A percentile compares a stretch with the other conserved stretches of the same genome.
phyloP scores from a whole-genome alignment of 2,329 filamentous ascomycete genomes.

The Sarocladiaceae sp. region DNA sequence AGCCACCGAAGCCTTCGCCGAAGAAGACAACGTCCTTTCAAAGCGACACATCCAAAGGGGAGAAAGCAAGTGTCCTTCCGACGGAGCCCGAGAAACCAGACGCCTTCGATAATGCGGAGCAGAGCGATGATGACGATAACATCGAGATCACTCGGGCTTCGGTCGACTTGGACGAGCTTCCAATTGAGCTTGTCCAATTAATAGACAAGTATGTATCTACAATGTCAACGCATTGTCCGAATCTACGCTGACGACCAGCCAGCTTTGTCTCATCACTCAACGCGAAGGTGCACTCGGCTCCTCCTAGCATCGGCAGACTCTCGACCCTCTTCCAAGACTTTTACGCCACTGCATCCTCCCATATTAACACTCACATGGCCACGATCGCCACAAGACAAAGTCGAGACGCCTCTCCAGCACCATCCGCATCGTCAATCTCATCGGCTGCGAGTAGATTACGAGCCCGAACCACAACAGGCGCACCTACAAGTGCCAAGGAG shows the following conservation, averaged over 20 bases:
- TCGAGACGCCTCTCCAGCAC: constrained; percentile 57
- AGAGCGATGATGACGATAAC: constrained; percentile 39
- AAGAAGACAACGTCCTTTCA: constrained; percentile 20
- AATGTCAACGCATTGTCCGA: background rate
- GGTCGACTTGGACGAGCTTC: constrained; percentile 80
- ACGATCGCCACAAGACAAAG: constrained; percentile 71
- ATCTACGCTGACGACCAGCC: constrained; percentile 16
- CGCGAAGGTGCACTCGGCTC: constrained; percentile 79
- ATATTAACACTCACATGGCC: constrained; percentile 83
- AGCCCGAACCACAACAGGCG: constrained; percentile 46
- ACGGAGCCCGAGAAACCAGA: constrained; percentile 23
- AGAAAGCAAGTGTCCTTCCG: background rate
- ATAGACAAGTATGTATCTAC: constrained; percentile 66
- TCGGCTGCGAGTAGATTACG: constrained; percentile 54
- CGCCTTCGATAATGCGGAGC: constrained; percentile 44
- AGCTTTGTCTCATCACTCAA: constrained; percentile 90
- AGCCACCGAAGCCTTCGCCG: constrained; percentile 25
- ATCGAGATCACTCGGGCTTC: constrained; percentile 48
- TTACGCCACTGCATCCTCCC: constrained; percentile 73
- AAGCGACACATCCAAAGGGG: constrained; percentile 1
- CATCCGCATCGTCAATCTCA: constrained; percentile 49
- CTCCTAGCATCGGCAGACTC: constrained; percentile 77
- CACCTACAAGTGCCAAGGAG: constrained; percentile 42
- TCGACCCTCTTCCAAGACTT: constrained; percentile 93
- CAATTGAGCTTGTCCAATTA: constrained; percentile 87